Base-by-base conservation (phyloP, 2,329 filamentous ascomycete genomes). In the Erysiphe neolycopersici region DNA sequence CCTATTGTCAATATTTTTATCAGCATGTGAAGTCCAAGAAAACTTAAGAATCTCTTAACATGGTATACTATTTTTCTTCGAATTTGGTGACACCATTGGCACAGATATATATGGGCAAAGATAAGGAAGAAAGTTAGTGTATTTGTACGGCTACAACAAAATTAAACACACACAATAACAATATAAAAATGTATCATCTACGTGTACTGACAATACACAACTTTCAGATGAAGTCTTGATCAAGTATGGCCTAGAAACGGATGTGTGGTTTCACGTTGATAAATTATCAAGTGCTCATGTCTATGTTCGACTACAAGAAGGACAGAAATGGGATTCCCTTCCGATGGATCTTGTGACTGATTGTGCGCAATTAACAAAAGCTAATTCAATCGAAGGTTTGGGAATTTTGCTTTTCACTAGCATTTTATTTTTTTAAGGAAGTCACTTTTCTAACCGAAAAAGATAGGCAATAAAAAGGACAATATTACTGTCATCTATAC, bases 211-310 rank as follows among this genome's bases (percentile, higher is more conserved):
- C 33, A 31, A 19, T 13, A 6, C 22, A 6, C 2, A 16, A 29
- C 14, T 22, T 12, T 6, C 58, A 98, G 89, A 95, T 64, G 89
- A 98, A 68, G 84, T 93, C 52, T 63, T 98, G 53, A 95, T 98
- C 60, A 82, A 87, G 55, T 79, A 81, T 60, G 89, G 89, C 50
- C 82, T 84, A 71, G 84, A 94, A 42, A 79, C 92, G 59, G 89
- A 98, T 64, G 76, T 98, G 55, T 98, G 89, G 89, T 98, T 98
- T 58, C 89, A 98, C 66, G 89, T 79, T 53, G 89, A 98, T 66
- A 98, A 98, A 59, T 70, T 98, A 31, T 94, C 85, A 37, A 91
- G 81, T 53, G 89, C 89, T 2, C 89, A 98, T 62, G 83, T 98
- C 54, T 98, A 98, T 62, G 72, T 98, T 31, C 79, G 89, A 31